Percentiles rank a stretch among this genome's conserved stretches.
Conservation (phyloP, 2,329 filamentous ascomycete species). For the Colletotrichum sp. region DNA sequence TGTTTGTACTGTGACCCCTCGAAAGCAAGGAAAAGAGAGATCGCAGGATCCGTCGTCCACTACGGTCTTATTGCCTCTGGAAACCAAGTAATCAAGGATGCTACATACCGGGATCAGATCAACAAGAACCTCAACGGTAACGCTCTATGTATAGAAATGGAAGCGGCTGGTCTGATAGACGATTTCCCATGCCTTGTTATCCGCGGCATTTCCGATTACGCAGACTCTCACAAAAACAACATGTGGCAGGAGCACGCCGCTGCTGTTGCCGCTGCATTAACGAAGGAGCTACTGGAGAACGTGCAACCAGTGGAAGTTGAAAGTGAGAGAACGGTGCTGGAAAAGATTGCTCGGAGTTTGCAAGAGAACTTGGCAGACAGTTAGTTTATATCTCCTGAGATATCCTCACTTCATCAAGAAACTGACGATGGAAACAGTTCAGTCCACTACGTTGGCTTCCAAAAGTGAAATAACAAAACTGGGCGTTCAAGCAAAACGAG, state of each 20-base stretch:
- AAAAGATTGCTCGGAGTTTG: not conserved
- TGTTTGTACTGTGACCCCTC: not conserved
- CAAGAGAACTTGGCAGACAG: not conserved
- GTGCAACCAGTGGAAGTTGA: not conserved
- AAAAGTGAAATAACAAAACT: too few species aligned
- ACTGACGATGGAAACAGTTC: too few species aligned
- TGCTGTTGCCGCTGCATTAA: constrained; percentile 33
- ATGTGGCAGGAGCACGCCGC: constrained; percentile 41
- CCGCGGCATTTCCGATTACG: constrained; percentile 45
- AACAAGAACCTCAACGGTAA: constrained; percentile 21
- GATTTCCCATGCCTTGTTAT: constrained; percentile 38
- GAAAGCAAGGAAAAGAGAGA: not conserved
- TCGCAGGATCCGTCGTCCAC: constrained; percentile 12
- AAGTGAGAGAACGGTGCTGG: not conserved
- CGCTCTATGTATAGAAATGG: constrained; percentile 33
- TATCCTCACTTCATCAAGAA: too few species aligned
- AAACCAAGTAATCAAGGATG: constrained; percentile 41
- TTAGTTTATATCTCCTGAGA: too few species aligned
- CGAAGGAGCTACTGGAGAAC: constrained; percentile 20
- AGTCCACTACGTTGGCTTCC: too few species aligned
- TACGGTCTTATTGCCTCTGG: constrained; percentile 33
- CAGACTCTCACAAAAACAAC: constrained; percentile 43
- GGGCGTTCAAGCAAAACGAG: too few species aligned
- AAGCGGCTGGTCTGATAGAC: constrained; percentile 29
- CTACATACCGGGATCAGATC: constrained; percentile 31